phyloP scores from a whole-genome alignment of 2,329 filamentous ascomycete species.

The Meredithiella fracta region DNA sequence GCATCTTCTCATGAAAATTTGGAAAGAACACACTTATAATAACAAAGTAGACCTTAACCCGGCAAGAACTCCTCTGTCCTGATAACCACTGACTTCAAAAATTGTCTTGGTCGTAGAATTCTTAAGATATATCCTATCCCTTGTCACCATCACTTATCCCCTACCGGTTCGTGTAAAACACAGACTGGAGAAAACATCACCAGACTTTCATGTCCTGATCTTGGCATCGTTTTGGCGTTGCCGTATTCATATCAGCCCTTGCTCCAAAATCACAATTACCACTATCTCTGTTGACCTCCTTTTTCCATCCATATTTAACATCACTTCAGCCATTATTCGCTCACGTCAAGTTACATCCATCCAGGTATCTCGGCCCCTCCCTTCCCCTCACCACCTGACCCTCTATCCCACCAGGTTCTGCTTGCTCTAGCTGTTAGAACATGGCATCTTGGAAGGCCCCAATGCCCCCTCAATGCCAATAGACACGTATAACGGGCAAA shows the following conservation, averaged over 20 bases:
- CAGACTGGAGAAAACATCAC: neutral
- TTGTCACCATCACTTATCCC: no score
- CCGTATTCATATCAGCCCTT: neutral
- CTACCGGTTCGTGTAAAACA: neutral
- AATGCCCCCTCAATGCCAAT: no score
- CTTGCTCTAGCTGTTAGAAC: neutral
- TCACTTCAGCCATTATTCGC: conserved; percentile 14
- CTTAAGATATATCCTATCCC: no score
- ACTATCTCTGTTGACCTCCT: neutral
- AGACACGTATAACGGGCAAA: neutral
- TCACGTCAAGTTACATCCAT: conserved; percentile 10
- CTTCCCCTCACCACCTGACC: neutral
- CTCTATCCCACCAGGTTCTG: conserved; percentile 5
- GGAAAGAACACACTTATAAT: no score
- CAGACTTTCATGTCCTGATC: neutral
- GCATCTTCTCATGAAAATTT: no score
- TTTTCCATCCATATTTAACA: neutral
- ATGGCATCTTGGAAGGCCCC: no score
- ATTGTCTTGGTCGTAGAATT: no score
- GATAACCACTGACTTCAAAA: no score
- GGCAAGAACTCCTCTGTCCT: no score
- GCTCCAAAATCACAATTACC: neutral
- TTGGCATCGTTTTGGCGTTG: neutral
- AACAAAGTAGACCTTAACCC: no score
- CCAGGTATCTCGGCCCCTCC: neutral